phyloP scores from a whole-genome alignment of 139 green algal genomes.

The Coelastrella sp. region DNA sequence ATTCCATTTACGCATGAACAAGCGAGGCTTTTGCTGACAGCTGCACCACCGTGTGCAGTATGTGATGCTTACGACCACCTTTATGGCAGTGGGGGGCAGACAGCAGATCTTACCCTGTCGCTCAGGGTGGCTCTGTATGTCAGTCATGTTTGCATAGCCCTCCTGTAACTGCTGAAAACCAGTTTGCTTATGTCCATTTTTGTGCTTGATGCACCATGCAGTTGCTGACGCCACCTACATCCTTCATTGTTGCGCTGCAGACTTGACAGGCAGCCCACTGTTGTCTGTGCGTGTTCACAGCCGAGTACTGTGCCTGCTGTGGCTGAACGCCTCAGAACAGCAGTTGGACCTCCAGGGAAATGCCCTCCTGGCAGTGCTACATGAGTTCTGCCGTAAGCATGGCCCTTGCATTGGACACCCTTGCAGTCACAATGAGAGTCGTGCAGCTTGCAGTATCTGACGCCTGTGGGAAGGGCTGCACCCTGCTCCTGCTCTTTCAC shows the following conservation, averaged over 20 bases:
- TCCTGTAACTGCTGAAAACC: too few species aligned
- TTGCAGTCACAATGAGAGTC: background rate
- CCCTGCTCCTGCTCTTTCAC: background rate
- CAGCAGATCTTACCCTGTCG: too few species aligned
- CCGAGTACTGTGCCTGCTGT: constrained; percentile 1
- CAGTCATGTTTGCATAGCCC: too few species aligned
- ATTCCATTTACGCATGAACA: too few species aligned
- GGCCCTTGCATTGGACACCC: background rate
- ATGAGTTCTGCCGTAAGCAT: constrained; percentile 20
- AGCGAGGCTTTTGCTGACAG: too few species aligned
- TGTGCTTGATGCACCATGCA: too few species aligned
- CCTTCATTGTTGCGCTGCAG: background rate
- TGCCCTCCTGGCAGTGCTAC: constrained; percentile 39
- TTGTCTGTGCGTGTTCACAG: constrained; percentile 23
- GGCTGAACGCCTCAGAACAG: constrained; percentile 21
- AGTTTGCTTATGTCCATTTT: too few species aligned
- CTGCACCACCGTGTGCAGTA: too few species aligned
- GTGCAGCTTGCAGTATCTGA: background rate
- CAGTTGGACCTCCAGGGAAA: constrained; percentile 14
- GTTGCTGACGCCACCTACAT: too few species aligned
- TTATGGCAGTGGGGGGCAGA: too few species aligned
- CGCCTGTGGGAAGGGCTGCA: background rate
- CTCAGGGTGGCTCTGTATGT: too few species aligned
- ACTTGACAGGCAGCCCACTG: background rate
- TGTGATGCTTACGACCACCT: too few species aligned